phyloP scores from a whole-genome alignment of 2,329 filamentous ascomycete genomes.

The Aspergillus brunneoviolaceus region DNA sequence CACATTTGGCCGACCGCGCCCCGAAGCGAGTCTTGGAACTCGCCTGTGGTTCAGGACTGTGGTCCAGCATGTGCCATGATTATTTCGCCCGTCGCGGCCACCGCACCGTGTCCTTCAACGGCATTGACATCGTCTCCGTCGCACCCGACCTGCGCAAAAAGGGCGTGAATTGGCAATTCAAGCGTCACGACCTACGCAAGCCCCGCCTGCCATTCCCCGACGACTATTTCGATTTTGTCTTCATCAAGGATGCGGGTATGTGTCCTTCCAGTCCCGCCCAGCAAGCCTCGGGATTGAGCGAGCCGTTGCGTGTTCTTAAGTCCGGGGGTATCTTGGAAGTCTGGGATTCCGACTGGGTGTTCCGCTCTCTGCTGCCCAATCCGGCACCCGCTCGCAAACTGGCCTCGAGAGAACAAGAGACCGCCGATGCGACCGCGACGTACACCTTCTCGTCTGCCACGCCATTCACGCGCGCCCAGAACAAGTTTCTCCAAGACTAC shows the following conservation, averaged over 20 bases:
- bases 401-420: constrained; percentile 62
- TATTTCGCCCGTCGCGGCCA: constrained; percentile 71
- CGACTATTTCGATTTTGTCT: constrained; percentile 81
- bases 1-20: constrained; percentile 63
- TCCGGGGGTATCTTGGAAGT: constrained; percentile 79
- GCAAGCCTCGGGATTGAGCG: constrained; percentile 61
- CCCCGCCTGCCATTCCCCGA: constrained; percentile 75
- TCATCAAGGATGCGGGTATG: constrained; percentile 80
- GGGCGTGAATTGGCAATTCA: constrained; percentile 83
- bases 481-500: constrained; percentile 78
- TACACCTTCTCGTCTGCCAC: constrained; percentile 82
- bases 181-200: constrained; percentile 80
- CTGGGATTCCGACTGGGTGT: constrained; percentile 84
- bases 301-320: constrained; percentile 73
- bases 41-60: constrained; percentile 83
- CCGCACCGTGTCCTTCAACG: constrained; percentile 72
- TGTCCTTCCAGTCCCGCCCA: constrained; percentile 59
- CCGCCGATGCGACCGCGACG: constrained; percentile 69
- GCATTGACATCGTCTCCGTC: constrained; percentile 75
- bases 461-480: constrained; percentile 75
- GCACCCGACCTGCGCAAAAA: constrained; percentile 64
- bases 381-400: constrained; percentile 60
- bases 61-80: constrained; percentile 84
- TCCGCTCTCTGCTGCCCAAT: constrained; percentile 80
- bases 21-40: constrained; percentile 80